Conservation (phyloP, 345 rosid species). For the Microthlaspi erraticum region DNA sequence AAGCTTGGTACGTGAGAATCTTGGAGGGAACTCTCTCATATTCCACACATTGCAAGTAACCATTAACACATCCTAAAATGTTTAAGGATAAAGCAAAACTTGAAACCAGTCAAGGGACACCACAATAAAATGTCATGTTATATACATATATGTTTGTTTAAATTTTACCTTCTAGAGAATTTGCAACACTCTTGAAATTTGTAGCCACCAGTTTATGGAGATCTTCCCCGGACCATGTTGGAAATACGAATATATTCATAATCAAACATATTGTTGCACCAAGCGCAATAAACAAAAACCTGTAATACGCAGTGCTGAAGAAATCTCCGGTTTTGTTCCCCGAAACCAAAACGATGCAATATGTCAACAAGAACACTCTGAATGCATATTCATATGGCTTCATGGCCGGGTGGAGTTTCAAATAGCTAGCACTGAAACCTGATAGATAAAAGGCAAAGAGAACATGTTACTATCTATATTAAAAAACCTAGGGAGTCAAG, state of each 20-base stretch:
- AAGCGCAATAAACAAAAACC: slow-evolving; percentile 62
- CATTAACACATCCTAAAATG: slow-evolving; percentile 68
- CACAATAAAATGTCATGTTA: neutral
- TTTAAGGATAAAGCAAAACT: neutral
- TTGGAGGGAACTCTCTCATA: slow-evolving; percentile 83
- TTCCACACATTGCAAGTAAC: slow-evolving; percentile 72
- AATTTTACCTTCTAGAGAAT: slow-evolving; percentile 74
- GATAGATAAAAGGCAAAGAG: slow-evolving; percentile 12
- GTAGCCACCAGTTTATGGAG: slow-evolving; percentile 79
- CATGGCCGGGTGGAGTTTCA: slow-evolving; percentile 68
- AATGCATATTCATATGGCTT: slow-evolving; percentile 76
- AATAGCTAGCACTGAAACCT: slow-evolving; percentile 74
- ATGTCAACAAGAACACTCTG: slow-evolving; percentile 85
- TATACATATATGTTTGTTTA: neutral
- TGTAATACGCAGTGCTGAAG: slow-evolving; percentile 59
- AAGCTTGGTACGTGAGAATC: slow-evolving; percentile 80
- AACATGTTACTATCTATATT: slow-evolving; percentile 20
- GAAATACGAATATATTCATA: slow-evolving; percentile 65
- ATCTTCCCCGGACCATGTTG: slow-evolving; percentile 92
- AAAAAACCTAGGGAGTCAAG: neutral
- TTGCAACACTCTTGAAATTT: slow-evolving; percentile 75
- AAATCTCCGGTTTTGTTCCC: slow-evolving; percentile 60
- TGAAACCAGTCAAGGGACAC: neutral
- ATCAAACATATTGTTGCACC: slow-evolving; percentile 72
- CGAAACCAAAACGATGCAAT: slow-evolving; percentile 77